These are phyloP conservation scores for Jatropha curcas DNA, from an alignment of 345 rosid genomes.

Conservation along the genomic window DNA sequence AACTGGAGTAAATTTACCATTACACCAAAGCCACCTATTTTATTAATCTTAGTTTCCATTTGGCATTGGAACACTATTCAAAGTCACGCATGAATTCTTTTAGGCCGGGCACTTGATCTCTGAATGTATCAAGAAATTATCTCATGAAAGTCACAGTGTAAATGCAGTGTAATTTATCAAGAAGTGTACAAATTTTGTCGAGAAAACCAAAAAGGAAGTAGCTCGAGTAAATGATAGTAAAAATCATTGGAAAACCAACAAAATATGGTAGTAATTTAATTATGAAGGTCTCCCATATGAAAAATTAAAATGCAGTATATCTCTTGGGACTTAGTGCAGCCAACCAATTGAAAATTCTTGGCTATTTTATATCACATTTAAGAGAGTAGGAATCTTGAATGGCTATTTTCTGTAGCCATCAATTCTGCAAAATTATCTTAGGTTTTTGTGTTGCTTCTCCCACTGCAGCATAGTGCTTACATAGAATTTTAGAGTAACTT, in stretches of 20 bases:
- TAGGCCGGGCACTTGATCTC: not conserved
- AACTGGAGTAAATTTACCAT: no score
- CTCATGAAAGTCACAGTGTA: not conserved
- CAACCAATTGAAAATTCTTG: not conserved
- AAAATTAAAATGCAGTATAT: not conserved
- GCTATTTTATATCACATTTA: not conserved
- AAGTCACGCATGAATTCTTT: not conserved
- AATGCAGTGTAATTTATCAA: not conserved
- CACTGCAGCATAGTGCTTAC: not conserved
- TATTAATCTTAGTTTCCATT: not conserved
- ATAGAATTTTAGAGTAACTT: not conserved
- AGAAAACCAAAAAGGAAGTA: not conserved
- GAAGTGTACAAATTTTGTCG: not conserved
- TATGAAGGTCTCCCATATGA: not conserved
- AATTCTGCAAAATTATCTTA: not conserved
- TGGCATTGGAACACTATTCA: not conserved
- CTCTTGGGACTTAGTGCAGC: not conserved
- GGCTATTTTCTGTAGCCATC: not conserved
- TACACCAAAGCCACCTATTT: no score
- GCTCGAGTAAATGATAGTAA: not conserved
- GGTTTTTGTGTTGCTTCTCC: not conserved
- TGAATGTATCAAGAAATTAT: not conserved
- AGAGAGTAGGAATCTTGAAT: slow-evolving; percentile 1
- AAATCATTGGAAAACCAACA: not conserved
- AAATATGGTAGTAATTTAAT: not conserved